Percentiles rank a stretch among this genome's conserved stretches.
Evolutionary conservation across 768 basidiomycete species (phyloP).

Genomic region (Suillus bovinus): DNA sequence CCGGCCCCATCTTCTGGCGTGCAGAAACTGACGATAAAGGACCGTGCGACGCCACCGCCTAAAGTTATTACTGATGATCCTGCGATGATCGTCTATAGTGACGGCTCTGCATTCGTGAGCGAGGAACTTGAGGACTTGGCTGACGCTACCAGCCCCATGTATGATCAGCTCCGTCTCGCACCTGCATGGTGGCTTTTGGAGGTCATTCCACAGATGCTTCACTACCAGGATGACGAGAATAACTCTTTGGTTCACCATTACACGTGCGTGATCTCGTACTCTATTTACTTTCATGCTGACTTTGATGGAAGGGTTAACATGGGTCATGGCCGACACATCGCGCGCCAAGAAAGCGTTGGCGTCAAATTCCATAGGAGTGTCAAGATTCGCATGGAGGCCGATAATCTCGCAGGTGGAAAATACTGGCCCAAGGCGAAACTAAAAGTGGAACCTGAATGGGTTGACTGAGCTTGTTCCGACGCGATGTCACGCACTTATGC

Average conservation of each 20-base stretch:
- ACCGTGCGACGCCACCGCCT: slow-evolving; percentile 17
- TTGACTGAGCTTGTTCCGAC: slow-evolving; percentile 30
- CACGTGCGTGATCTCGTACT: slow-evolving; percentile 18
- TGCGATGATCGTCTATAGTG: slow-evolving; percentile 19
- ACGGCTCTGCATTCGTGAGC: slow-evolving; percentile 27
- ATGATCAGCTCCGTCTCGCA: slow-evolving; percentile 56
- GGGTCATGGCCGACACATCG: slow-evolving; percentile 43
- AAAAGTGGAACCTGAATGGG: slow-evolving; percentile 38
- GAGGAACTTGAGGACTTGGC: slow-evolving; percentile 66
- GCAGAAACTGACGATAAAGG: slow-evolving; percentile 13
- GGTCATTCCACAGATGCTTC: slow-evolving; percentile 39
- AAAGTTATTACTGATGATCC: slow-evolving; percentile 15
- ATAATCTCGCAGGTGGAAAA: slow-evolving; percentile 28
- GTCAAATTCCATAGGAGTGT: slow-evolving; percentile 50
- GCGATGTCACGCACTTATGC: neutral
- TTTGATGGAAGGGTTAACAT: slow-evolving; percentile 32
- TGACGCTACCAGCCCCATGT: slow-evolving; percentile 52
- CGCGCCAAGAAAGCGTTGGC: slow-evolving; percentile 36
- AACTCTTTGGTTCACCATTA: slow-evolving; percentile 14
- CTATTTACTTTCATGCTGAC: neutral
- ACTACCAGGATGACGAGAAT: slow-evolving; percentile 28
- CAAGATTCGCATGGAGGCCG: slow-evolving; percentile 51
- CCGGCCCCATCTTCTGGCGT: slow-evolving; percentile 16
- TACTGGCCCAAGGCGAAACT: slow-evolving; percentile 45
- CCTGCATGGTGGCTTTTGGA: slow-evolving; percentile 71